These are phyloP conservation scores for Aristolochia californica DNA, from an alignment of 164 flowering plant species.

Conservation along the genomic window DNA sequence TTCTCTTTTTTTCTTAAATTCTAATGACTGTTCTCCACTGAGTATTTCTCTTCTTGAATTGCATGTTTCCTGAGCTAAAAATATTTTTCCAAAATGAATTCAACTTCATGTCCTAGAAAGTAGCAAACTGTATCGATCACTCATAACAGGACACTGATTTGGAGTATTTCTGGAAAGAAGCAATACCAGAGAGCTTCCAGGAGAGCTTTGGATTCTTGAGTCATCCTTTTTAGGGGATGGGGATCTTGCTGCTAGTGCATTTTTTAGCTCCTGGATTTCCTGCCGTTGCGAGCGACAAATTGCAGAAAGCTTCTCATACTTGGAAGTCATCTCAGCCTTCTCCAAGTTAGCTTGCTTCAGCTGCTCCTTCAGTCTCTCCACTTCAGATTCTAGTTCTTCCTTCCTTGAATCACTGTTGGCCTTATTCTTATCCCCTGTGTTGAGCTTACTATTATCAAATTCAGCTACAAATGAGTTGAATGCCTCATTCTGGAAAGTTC, in stretches of 20 bases:
- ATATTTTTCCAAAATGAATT: too few species aligned
- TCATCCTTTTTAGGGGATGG: slow-evolving; percentile 51
- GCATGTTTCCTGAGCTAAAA: too few species aligned
- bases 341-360: slow-evolving; percentile 56
- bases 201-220: slow-evolving; percentile 24
- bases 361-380: slow-evolving; percentile 62
- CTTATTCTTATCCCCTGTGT: slow-evolving; percentile 12
- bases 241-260: slow-evolving; percentile 50
- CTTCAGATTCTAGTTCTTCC: slow-evolving; percentile 48
- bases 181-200: slow-evolving; percentile 43
- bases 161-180: neutral
- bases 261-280: slow-evolving; percentile 91
- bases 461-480: slow-evolving; percentile 80
- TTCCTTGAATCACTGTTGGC: slow-evolving; percentile 23
- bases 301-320: slow-evolving; percentile 83
- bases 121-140: too few species aligned
- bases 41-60: too few species aligned
- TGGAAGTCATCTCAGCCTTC: slow-evolving; percentile 72
- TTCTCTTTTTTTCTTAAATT: too few species aligned
- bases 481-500: slow-evolving; percentile 34
- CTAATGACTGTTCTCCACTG: too few species aligned
- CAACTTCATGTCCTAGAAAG: too few species aligned
- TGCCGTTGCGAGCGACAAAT: slow-evolving; percentile 93
- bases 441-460: slow-evolving; percentile 50
- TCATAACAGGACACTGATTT: neutral